These are phyloP conservation scores for Penicillium manginii DNA, from an alignment of 495 filamentous ascomycete species.

Conservation along the genomic window DNA sequence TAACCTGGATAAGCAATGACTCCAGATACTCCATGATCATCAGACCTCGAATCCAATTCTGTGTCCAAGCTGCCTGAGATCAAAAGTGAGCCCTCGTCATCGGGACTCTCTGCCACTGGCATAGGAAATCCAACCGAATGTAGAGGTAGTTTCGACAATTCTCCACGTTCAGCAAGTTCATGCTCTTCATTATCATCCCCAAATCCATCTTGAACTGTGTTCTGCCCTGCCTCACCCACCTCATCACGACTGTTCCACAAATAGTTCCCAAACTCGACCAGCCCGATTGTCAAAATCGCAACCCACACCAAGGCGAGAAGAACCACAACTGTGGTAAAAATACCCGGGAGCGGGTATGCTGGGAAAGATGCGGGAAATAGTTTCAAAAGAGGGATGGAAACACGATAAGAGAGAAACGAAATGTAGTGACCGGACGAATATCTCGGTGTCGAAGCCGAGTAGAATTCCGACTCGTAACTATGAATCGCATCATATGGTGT, in stretches of 20 bases:
- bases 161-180: conserved; percentile 6
- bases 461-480: neutral
- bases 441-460: conserved; percentile 1
- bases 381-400: conserved; percentile 19
- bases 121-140: conserved; percentile 2
- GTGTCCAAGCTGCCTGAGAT: conserved; percentile 12
- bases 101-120: neutral
- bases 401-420: conserved; percentile 22
- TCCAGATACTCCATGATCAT: conserved; percentile 15
- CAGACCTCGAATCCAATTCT: conserved; percentile 13
- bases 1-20: too few species aligned
- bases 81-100: neutral
- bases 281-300: conserved; percentile 28
- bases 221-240: neutral
- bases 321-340: conserved; percentile 25
- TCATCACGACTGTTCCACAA: conserved; percentile 18
- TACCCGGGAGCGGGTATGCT: conserved; percentile 14
- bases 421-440: conserved; percentile 12
- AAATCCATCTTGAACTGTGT: neutral
- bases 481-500: neutral
- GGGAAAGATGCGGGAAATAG: conserved; percentile 14
- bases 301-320: conserved; percentile 33
- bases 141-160: conserved; percentile 15
- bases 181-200: conserved; percentile 2
- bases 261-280: conserved; percentile 30